These are phyloP conservation scores for Phytophthora capsici DNA, from an alignment of 352 stramenopile genomes.

Conservation along the genomic window DNA sequence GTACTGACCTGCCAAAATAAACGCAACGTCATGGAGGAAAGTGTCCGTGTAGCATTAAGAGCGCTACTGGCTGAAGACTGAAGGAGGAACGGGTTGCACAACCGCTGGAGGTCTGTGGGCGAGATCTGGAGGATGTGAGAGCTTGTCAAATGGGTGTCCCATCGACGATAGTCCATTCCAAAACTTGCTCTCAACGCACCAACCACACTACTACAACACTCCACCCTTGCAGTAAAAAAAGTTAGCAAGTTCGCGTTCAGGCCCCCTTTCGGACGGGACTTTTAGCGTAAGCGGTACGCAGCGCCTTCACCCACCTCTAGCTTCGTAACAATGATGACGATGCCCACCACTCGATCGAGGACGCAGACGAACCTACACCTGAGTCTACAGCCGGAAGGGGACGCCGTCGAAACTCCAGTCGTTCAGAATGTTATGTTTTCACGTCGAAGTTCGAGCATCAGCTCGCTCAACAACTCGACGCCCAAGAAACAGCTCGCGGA, in stretches of 20 bases:
- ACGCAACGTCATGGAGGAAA: slow-evolving; percentile 12
- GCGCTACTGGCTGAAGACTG: background rate
- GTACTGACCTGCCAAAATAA: slow-evolving; percentile 25
- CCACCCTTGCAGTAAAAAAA: background rate
- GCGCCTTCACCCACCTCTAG: background rate
- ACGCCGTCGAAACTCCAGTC: no score
- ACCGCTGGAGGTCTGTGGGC: slow-evolving; percentile 3
- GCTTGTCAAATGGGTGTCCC: slow-evolving; percentile 12
- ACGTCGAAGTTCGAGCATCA: background rate
- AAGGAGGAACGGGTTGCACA: slow-evolving; percentile 10
- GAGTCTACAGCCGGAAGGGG: slow-evolving; percentile 28
- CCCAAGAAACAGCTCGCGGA: slow-evolving; percentile 50
- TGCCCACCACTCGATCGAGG: slow-evolving; percentile 36
- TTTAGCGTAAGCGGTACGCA: slow-evolving; percentile 10
- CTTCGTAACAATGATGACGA: slow-evolving; percentile 12
- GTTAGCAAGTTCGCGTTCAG: background rate
- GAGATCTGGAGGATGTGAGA: slow-evolving; percentile 14
- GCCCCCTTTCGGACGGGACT: slow-evolving; percentile 5
- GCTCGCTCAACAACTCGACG: slow-evolving; percentile 6
- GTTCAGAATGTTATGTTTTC: background rate
- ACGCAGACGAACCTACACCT: slow-evolving; percentile 26
- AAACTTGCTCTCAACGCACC: slow-evolving; percentile 6
- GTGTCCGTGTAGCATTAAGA: background rate
- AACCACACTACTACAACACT: background rate
- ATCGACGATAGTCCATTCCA: slow-evolving; percentile 16